Base-by-base conservation (phyloP, 2,329 filamentous ascomycete genomes). In the Colletotrichum aenigma region DNA sequence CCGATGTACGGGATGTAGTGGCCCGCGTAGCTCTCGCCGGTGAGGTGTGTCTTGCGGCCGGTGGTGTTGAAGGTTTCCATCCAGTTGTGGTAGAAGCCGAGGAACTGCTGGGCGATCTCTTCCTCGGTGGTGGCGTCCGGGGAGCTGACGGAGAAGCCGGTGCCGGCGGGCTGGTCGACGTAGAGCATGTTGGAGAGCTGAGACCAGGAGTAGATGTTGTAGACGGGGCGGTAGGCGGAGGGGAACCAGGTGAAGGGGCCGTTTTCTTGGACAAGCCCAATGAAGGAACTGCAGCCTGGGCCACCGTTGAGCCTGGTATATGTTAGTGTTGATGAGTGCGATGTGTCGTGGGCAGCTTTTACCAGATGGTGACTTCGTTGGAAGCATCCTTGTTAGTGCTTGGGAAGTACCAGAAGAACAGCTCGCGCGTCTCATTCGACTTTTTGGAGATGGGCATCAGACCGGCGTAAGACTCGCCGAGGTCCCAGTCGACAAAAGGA, bases 51-150 rank as follows among this genome's bases (percentile, higher is more conserved):
- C 78, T 94, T 94, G 79, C 90, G 91, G n/a, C 89, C 89, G n/a
- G 94, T 88, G 79, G 95, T 87, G 21, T 84, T 87, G 78, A 96
- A 96, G 0, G 92, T 92, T 52, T 94, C 87, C 75, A 95, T 85
- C 79, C 95, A 96, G 85, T 95, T 95, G 85, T 93, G 92, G 89
- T 92, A 96, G 85, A 95, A 97, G 64, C 93, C 93, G 13, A 94
- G 87, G 82, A 96, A 95, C 79, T 96, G 90, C 28, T 86, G 83
- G 0, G 93, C 93, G 2, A 93, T 88, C 77, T 95, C 93, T 34
- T 91, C 89, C 78, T 95, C 92, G 78, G 89, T 90, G 4, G 87
- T 91, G n/a, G 93, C 93, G 1, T 89, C 94, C 6, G 91, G 87
- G 0, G 85, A 89, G 16, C 94, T 94, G 38, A 91, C 89, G 2